phyloP scores from a whole-genome alignment of 768 basidiomycete genomes.

The Polyporus arcularius region DNA sequence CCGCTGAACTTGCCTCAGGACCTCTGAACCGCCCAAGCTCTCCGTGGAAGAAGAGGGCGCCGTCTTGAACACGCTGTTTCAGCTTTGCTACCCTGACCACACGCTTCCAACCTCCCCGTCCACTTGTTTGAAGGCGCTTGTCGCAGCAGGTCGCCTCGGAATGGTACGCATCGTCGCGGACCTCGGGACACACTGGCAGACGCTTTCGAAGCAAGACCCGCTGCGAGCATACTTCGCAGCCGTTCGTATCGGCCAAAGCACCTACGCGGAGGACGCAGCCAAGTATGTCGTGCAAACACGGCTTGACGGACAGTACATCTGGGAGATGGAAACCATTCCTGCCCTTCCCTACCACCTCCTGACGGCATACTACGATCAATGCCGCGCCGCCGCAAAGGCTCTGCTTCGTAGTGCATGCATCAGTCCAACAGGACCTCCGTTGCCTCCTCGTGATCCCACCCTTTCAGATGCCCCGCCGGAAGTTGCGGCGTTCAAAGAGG shows the following conservation, averaged over 20 bases:
- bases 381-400: neutral
- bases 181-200: neutral
- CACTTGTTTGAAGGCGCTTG: neutral
- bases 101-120: too few species aligned
- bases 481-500: too few species aligned
- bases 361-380: neutral
- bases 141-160: neutral
- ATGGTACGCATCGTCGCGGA: neutral
- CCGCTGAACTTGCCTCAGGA: too few species aligned
- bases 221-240: constrained; percentile 19
- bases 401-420: neutral
- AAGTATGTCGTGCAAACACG: neutral
- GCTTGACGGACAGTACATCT: neutral
- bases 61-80: too few species aligned
- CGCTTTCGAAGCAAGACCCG: neutral
- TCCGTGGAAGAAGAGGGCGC: too few species aligned
- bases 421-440: too few species aligned
- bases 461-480: too few species aligned
- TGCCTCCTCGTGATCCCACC: too few species aligned
- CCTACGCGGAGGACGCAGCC: constrained; percentile 44
- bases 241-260: constrained; percentile 42
- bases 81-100: too few species aligned
- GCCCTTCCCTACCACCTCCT: neutral
- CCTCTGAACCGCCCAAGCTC: too few species aligned
- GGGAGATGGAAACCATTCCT: neutral